Evolutionary conservation across 345 rosid species (phyloP), one percentile per base, ranked within the genome.

Genomic region (Salix brachista): DNA sequence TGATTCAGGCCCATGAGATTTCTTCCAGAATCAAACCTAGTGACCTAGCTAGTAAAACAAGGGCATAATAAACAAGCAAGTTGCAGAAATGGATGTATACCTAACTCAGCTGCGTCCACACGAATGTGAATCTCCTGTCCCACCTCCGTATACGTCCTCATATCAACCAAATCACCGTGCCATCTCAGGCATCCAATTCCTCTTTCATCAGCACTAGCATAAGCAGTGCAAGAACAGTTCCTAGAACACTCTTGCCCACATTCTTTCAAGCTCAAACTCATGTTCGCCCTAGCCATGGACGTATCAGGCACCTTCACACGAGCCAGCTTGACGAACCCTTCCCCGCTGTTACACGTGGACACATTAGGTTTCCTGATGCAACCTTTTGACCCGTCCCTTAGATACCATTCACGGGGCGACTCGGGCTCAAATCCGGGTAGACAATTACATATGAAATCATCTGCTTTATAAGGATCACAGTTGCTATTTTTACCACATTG

Each of bases 371-470:
- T 87, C 83, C 89, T 86, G 30, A 26, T 32, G 75, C 98, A 94
- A 13, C 98, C 98, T 5, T 67, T 82, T 0, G 85, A 79, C 8
- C 81, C 86, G 4, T 91, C 93, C 69, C 94, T 82, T 64, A 89
- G 54, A 77, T 19, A 77, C 98, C 98, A 92, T 23, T 77, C 91
- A 0, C 34, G 23, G 0, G 85, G 85, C 3, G 75, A 85, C 61
- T 75, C 89, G 13, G 98, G 98, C 58, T 84, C 86, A 60, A 86
- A 91, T 3, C 97, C 97, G 0, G 94, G 95, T 0, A 91, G 46
- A 76, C 98, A 94, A 3, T 74, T 69, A 75, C 97, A 91, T 17
- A 79, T 81, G 69, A 93, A 91, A 61, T 70, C 89, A 84, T 5
- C 48, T 32, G 42, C 80, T 75, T 75, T 84, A 7, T 77, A 71